Evolutionary conservation across 1,139 yeast genomes (phyloP), one percentile per base, ranked within the genome.

Genomic region (Suhomyces atakaporum): DNA sequence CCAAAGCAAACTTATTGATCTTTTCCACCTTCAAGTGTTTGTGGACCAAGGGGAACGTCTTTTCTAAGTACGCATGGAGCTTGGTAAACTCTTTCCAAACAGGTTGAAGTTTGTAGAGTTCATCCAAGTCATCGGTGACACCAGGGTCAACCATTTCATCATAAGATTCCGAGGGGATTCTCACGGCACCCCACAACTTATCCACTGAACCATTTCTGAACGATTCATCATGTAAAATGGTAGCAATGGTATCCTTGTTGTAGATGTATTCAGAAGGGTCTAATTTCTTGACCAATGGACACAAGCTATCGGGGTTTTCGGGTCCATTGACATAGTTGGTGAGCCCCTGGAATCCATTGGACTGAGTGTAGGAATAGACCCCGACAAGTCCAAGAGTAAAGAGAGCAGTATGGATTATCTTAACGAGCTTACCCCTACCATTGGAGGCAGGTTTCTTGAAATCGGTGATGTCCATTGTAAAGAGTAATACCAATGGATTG

Each of bases 121-220:
- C 63, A 15, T 58, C 54, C 29, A 47, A 40, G 8, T 54, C 31
- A 8, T 58, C 50, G 5, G 57, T 49, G 9, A 47, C 33, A 10
- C 51, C 50, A 0, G 66, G 67, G 34, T 56, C 56, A 7, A 53
- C 50, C 54, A 63, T 58, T 7, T 64, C 66, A 53, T 84, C 94
- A 43, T 64, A 77, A 12, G 78, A 71, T 47, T 77, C 80, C 5
- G 92, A 82, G 12, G 85, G 79, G 32, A 82, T 63, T 47, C 69
- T 69, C 20, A 85, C 67, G 1, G 89, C 81, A 9, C 76, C 78
- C 7, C 74, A 58, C 27, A 80, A 60, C 46, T 69, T 72, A 9
- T 56, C 47, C 18, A 73, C 66, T 0, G 82, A 69, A 3, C 48
- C 33, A 12, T 63, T 52, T 40, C 66, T 66, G 49, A 65, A 79